phyloP scores from a whole-genome alignment of 805 yeast genomes.

The Cyberlindnera subsufficiens region DNA sequence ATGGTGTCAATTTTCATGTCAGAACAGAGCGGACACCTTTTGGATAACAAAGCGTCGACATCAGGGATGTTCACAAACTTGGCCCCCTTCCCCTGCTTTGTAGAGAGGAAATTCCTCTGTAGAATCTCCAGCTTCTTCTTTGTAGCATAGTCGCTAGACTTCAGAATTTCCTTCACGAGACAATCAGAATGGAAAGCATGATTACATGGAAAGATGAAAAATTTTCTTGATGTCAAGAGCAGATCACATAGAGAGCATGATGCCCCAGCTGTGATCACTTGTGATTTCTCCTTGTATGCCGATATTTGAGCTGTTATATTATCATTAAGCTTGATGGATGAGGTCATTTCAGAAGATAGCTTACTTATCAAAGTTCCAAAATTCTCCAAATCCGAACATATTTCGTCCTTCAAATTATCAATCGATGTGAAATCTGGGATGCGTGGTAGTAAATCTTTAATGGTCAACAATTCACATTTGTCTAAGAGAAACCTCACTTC shows the following conservation, averaged over 20 bases:
- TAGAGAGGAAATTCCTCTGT: conserved; percentile 27
- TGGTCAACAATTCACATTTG: conserved; percentile 47
- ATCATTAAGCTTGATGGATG: conserved; percentile 55
- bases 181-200: conserved; percentile 92
- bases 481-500: conserved; percentile 32
- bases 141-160: conserved; percentile 60
- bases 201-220: conserved; percentile 80
- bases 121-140: conserved; percentile 56
- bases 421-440: conserved; percentile 82
- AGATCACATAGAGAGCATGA: conserved; percentile 70
- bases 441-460: conserved; percentile 78
- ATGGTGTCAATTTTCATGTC: conserved; percentile 64
- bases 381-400: conserved; percentile 70
- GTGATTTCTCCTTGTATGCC: conserved; percentile 46
- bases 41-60: conserved; percentile 53
- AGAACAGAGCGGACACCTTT: conserved; percentile 72
- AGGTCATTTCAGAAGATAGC: conserved; percentile 69
- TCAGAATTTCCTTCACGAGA: conserved; percentile 52
- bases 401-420: conserved; percentile 77
- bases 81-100: conserved; percentile 21
- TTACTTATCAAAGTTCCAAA: conserved; percentile 63
- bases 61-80: conserved; percentile 31
- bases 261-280: conserved; percentile 75
- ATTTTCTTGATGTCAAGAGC: conserved; percentile 65
- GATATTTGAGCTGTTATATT: conserved; percentile 57